Percentiles rank a stretch among this genome's conserved stretches.
Evolutionary conservation across 2,329 filamentous ascomycete species (phyloP).

Genomic region (Camptophora hylomeconis): DNA sequence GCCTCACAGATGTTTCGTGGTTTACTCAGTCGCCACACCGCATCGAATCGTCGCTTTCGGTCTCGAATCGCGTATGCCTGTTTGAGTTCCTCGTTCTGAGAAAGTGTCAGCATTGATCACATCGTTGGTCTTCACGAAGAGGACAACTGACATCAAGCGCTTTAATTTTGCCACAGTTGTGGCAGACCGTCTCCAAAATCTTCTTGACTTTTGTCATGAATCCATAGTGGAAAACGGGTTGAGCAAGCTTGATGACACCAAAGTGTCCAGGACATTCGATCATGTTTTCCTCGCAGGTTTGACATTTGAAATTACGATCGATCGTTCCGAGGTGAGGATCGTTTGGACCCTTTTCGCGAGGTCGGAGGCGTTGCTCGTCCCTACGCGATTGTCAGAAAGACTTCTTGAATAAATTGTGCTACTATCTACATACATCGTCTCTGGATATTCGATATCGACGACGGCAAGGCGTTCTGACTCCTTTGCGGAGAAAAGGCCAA

Average conservation of each 20-base stretch:
- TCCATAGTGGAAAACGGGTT: constrained; percentile 87
- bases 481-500: constrained; percentile 91
- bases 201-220: constrained; percentile 99
- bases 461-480: constrained; percentile 99
- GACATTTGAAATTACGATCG: constrained; percentile 89
- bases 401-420: constrained; percentile 8
- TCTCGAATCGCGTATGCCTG: constrained; percentile 75
- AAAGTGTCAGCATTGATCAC: constrained; percentile 24
- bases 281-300: constrained; percentile 91
- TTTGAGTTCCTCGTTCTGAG: constrained; percentile 45
- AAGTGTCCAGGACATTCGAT: constrained; percentile 96
- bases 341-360: constrained; percentile 83
- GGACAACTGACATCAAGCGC: constrained; percentile 81
- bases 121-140: neutral
- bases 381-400: constrained; percentile 20
- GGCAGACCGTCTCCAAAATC: constrained; percentile 95
- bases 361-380: constrained; percentile 83
- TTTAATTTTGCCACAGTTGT: constrained; percentile 96
- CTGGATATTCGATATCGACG: constrained; percentile 89
- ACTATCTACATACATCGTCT: constrained; percentile 59
- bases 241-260: constrained; percentile 93
- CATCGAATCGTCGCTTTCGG: constrained; percentile 86
- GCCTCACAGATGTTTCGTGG: constrained; percentile 74
- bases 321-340: constrained; percentile 94
- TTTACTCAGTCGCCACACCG: constrained; percentile 86